Conservation (phyloP, 2,329 filamentous ascomycete genomes). For the Westerdykella aurantiaca region DNA sequence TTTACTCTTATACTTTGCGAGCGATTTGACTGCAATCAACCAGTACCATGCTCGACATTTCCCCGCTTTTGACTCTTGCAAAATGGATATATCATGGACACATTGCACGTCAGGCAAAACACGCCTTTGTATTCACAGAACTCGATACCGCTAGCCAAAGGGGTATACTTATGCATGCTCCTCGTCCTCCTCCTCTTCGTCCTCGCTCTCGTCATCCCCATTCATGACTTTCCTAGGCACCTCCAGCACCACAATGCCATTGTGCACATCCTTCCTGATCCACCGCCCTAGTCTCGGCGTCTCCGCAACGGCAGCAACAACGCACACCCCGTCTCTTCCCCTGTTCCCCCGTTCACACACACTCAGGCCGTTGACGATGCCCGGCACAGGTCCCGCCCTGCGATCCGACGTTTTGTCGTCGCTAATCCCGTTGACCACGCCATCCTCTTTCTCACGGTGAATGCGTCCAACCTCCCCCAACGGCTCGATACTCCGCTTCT, state of each 20-base stretch:
- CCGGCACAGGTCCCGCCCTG: constrained; percentile 48
- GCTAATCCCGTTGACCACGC: constrained; percentile 7
- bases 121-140: background rate
- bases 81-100: background rate
- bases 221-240: constrained; percentile 48
- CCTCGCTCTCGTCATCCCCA: constrained; percentile 9
- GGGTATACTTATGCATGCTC: background rate
- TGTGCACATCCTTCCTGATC: constrained; percentile 62
- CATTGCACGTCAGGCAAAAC: too few relatives aligned
- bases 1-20: background rate
- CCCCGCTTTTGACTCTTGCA: background rate
- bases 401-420: constrained; percentile 11
- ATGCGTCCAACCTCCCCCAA: constrained; percentile 59
- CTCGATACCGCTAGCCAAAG: background rate
- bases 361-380: constrained; percentile 82
- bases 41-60: background rate
- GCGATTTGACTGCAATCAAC: background rate
- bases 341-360: constrained; percentile 79
- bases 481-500: constrained; percentile 69
- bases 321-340: constrained; percentile 66
- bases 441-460: constrained; percentile 13
- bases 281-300: constrained; percentile 82
- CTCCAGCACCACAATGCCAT: constrained; percentile 85
- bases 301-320: constrained; percentile 80
- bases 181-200: constrained; percentile 9